These are phyloP conservation scores for Lactifluus volemus DNA, from an alignment of 768 basidiomycete genomes.

Conservation along the genomic window DNA sequence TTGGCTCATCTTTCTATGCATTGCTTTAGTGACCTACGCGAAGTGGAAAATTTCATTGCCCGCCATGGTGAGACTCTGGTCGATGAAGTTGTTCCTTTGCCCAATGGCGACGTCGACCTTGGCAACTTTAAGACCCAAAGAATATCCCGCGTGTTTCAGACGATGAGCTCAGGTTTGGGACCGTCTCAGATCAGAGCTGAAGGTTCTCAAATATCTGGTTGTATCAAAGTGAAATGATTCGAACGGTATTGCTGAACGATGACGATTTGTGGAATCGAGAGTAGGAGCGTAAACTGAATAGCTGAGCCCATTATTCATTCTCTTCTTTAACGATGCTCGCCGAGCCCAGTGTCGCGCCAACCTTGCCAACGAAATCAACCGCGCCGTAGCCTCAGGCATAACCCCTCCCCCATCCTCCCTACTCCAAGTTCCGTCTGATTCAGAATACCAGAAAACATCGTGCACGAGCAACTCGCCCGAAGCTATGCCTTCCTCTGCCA, in stretches of 20 bases:
- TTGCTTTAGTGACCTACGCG: background rate
- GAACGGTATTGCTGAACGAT: background rate
- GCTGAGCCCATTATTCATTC: conserved; percentile 42
- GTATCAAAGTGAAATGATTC: background rate
- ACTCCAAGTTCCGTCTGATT: background rate
- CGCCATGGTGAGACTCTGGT: too few relatives aligned
- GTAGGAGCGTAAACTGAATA: background rate
- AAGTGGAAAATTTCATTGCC: too few relatives aligned
- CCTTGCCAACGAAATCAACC: conserved; percentile 48
- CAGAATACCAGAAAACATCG: too few relatives aligned
- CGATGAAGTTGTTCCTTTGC: too few relatives aligned
- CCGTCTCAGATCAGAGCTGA: background rate
- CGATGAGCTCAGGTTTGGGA: conserved; percentile 6
- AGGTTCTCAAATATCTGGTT: too few relatives aligned
- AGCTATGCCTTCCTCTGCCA: too few relatives aligned
- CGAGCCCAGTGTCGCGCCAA: conserved; percentile 39
- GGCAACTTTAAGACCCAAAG: too few relatives aligned
- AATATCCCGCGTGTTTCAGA: background rate
- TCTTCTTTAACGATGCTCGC: conserved; percentile 50
- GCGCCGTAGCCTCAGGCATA: conserved; percentile 32
- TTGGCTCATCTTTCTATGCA: background rate
- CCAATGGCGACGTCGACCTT: too few relatives aligned
- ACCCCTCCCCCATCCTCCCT: background rate
- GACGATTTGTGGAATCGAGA: background rate
- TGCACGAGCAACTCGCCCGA: too few relatives aligned